Evolutionary conservation across 75 land plant genomes (phyloP).

Genomic region (Pseudotsuga menziesii): DNA sequence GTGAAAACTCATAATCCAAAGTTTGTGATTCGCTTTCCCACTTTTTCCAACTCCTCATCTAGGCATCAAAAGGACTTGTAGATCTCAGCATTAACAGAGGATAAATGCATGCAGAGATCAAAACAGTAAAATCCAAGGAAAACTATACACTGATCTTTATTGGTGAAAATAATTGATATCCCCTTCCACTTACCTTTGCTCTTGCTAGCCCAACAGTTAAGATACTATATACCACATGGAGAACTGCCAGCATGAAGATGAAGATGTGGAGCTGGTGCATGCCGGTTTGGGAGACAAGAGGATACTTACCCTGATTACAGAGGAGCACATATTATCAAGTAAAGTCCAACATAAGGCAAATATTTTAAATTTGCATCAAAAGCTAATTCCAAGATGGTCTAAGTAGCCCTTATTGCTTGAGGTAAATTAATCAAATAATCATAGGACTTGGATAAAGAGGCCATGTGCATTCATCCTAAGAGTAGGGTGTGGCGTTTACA

Average conservation of each 20-base stretch:
- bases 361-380: neutral
- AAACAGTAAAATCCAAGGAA: neutral
- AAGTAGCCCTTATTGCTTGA: neutral
- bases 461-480: neutral
- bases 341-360: neutral
- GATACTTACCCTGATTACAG: slow-evolving; percentile 29
- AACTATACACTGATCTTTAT: neutral
- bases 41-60: slow-evolving; percentile 30
- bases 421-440: neutral
- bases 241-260: slow-evolving; percentile 44
- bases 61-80: neutral
- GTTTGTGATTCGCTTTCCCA: slow-evolving; percentile 37
- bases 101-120: neutral
- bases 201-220: slow-evolving; percentile 41
- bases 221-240: slow-evolving; percentile 41
- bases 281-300: slow-evolving; percentile 35
- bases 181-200: slow-evolving; percentile 26
- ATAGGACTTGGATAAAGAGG: neutral
- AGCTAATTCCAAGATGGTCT: neutral
- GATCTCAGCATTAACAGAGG: slow-evolving; percentile 4
- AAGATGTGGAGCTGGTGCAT: slow-evolving; percentile 55
- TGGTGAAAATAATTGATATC: neutral
- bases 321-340: neutral
- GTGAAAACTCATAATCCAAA: slow-evolving; percentile 22
- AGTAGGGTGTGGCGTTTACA: neutral